Base-by-base conservation (phyloP, 2,329 filamentous ascomycete genomes). In the Hymenoscyphus occultus region DNA sequence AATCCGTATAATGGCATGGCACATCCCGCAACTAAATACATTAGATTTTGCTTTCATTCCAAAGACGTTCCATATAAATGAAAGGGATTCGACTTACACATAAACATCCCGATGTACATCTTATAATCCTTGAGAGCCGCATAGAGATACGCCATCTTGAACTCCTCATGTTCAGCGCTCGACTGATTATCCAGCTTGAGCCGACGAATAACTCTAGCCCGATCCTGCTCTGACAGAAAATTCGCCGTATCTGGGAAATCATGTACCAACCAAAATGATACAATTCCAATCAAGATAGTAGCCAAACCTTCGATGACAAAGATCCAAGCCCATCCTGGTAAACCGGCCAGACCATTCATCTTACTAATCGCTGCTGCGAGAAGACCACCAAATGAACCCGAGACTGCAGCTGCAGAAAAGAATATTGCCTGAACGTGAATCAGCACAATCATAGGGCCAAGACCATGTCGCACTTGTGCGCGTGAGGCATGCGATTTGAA, bases 81-180 rank as follows among this genome's bases (percentile, higher is more conserved):
- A 19, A 19, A 19, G n/a, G 19, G 22, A 28, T 4, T 54, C 1
- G 10, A 54, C 48, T 84, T 48, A 82, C 82, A 1, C 91, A 93
- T 87, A 58, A 90, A 77, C 75, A 90, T 89, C 19, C 85, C 89
- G 2, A 83, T 79, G 76, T 86, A 94, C 12, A 89, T 95, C 80
- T 96, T 95, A 90, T 90, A 95, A 74, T 95, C 92, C 63, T 83
- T 87, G 31, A 93, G 72, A 13, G 86, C 86, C 6, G 84, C 83
- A 84, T 86, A 91, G 68, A 94, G 82, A 74, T 91, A 92, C 1
- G 79, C 77, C 79, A 86, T 86, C 70, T 89, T 86, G 78, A 93
- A 94, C 12, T 87, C 81, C 68, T 86, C 82, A 1, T 64, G 62
- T 68, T 86, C 82, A 0, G 90, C 89, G n/a, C 85, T 89, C 9